Evolutionary conservation across 2,329 filamentous ascomycete genomes (phyloP).

Genomic region (Aspergillus sp.): DNA sequence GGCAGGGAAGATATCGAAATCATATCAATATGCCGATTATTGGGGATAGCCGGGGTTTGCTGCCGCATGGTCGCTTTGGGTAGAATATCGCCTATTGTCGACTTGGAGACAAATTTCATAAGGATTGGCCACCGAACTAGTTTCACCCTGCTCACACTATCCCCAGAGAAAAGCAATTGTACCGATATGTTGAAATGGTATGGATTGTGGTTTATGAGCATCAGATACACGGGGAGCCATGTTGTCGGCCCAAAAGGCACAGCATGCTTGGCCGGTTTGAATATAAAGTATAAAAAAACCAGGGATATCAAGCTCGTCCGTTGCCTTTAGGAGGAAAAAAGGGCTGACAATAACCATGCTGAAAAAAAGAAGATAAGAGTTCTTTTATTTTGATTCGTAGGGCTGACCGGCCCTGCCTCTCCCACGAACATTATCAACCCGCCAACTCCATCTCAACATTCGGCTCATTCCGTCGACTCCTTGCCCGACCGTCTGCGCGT

Average conservation of each 20-base stretch:
- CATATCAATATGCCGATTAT: too few relatives aligned
- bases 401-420: conserved; percentile 42
- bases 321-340: conserved; percentile 16
- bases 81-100: too few relatives aligned
- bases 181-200: conserved; percentile 29
- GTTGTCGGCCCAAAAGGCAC: conserved; percentile 30
- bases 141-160: not conserved
- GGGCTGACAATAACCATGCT: conserved; percentile 31
- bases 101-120: not conserved
- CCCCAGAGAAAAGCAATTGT: not conserved
- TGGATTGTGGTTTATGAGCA: conserved; percentile 39
- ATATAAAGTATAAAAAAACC: conserved; percentile 10
- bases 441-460: conserved; percentile 42
- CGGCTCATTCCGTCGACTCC: conserved; percentile 42
- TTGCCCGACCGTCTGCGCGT: conserved; percentile 40
- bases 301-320: conserved; percentile 26
- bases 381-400: conserved; percentile 42
- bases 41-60: too few relatives aligned
- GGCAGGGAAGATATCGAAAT: too few relatives aligned
- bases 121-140: not conserved
- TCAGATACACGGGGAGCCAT: conserved; percentile 37
- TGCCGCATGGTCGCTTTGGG: too few relatives aligned
- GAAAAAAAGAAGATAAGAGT: conserved; percentile 30
- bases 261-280: conserved; percentile 24
- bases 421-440: conserved; percentile 45